Evolutionary conservation across 345 rosid genomes (phyloP), one percentile per base, ranked within the genome.

Genomic region (Salix dunnii): DNA sequence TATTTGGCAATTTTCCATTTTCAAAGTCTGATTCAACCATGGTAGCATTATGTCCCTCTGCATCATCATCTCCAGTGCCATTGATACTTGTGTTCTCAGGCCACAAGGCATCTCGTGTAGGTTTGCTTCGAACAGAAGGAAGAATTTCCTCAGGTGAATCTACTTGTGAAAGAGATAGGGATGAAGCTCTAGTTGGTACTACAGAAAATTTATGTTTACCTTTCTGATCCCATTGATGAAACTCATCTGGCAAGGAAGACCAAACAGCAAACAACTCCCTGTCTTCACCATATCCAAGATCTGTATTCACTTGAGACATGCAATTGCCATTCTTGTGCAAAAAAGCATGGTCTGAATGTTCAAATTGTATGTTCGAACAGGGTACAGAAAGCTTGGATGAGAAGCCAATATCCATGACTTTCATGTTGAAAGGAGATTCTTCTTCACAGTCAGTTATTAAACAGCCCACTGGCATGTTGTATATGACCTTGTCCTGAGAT

Each of bases 221-320:
- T 70, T 81, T 77, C 68, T 73, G 75, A 77, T 81, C 81, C 81
- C 84, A 81, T 28, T 14, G 71, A 75, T 49, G 67, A 70, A 33
- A 62, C 43, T 64, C 76, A 36, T 10, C 3, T 27, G 65, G n/a
- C 11, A 25, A 80, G 65, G 53, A 27, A 20, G 74, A 65, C 40
- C 67, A 76, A 42, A 21, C 60, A 17, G 48, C 43, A 63, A 65
- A 27, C 21, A 49, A 31, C 68, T 33, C 73, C 46, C 69, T 25
- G 13, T 25, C 66, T 55, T 81, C 46, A 25, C 64, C 70, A 67
- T 58, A 33, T 27, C 8, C 75, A 49, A 20, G 33, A 75, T 72
- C 48, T 46, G 70, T 61, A 43, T 65, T 60, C 6, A 20, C 48
- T 36, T 55, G 76, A 74, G 81, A 65, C 58, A 20, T 25, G 76